Percentiles rank a stretch among this genome's conserved stretches.
Conservation (phyloP, 495 filamentous ascomycete genomes). For the Penicillium pulvis region DNA sequence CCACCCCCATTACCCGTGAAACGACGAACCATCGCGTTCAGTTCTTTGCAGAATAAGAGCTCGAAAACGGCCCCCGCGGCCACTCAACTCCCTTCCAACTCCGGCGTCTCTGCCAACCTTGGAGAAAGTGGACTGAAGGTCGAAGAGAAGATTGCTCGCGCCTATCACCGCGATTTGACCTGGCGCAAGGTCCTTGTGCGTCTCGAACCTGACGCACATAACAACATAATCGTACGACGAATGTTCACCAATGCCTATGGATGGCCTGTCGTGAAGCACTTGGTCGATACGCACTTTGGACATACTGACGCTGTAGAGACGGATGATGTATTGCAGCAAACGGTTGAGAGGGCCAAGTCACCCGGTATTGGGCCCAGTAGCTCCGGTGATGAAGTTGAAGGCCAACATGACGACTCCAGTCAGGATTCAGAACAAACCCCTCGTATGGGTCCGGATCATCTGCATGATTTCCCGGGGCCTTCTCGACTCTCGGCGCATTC, state of each 20-base stretch:
- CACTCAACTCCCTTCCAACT: constrained; percentile 4
- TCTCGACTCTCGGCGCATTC: neutral
- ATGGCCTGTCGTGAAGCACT: constrained; percentile 93
- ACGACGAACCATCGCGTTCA: constrained; percentile 44
- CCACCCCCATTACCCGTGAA: constrained; percentile 75
- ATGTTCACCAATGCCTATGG: constrained; percentile 98
- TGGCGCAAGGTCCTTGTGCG: constrained; percentile 97
- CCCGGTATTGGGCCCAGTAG: constrained; percentile 32
- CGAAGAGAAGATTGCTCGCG: constrained; percentile 95
- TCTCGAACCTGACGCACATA: constrained; percentile 95
- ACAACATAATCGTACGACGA: constrained; percentile 94
- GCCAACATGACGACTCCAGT: constrained; percentile 20
- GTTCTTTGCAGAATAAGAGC: constrained; percentile 44
- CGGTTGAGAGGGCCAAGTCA: constrained; percentile 52
- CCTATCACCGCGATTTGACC: constrained; percentile 84
- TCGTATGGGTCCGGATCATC: constrained; percentile 1
- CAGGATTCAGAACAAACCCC: neutral
- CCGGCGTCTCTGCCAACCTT: constrained; percentile 19
- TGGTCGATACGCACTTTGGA: constrained; percentile 91
- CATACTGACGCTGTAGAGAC: constrained; percentile 60
- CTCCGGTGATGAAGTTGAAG: constrained; percentile 52
- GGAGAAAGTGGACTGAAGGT: constrained; percentile 69
- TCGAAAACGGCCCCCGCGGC: constrained; percentile 14
- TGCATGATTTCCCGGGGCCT: neutral
- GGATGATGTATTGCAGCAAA: constrained; percentile 58